These are phyloP conservation scores for Mortierella claussenii DNA, from an alignment of 192 early-diverging fungal species.

Conservation along the genomic window DNA sequence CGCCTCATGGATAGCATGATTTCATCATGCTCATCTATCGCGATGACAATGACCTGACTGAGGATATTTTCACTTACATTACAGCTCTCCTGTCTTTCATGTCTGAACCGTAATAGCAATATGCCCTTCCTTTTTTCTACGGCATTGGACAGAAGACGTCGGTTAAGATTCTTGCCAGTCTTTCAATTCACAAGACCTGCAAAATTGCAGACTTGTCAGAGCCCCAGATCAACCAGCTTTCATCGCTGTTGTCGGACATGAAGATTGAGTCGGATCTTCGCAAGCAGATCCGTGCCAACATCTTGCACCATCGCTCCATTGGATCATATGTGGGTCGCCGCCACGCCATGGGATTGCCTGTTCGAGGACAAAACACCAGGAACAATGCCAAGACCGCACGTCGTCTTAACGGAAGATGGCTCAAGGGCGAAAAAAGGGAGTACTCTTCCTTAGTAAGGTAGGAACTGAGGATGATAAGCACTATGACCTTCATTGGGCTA, in stretches of 20 bases:
- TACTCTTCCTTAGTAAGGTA: constrained; percentile 49
- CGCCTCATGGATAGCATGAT: too few relatives aligned
- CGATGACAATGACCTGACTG: too few relatives aligned
- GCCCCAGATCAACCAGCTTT: constrained; percentile 86
- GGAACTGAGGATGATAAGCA: not conserved
- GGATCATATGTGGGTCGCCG: constrained; percentile 84
- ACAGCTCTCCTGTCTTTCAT: too few relatives aligned
- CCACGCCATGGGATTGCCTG: constrained; percentile 88
- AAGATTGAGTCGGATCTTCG: constrained; percentile 84
- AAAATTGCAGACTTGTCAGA: constrained; percentile 91
- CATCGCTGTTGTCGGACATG: constrained; percentile 88
- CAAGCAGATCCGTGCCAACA: constrained; percentile 74
- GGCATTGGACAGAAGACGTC: constrained; percentile 88
- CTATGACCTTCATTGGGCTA: too few relatives aligned
- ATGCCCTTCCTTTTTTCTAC: constrained; percentile 74
- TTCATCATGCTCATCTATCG: too few relatives aligned
- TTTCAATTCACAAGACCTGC: constrained; percentile 88
- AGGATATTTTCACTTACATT: too few relatives aligned
- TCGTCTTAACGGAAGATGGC: constrained; percentile 79
- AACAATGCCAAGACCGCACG: constrained; percentile 91
- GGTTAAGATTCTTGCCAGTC: constrained; percentile 77
- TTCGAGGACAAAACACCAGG: constrained; percentile 87
- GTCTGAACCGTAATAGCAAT: constrained; percentile 14
- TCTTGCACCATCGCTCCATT: constrained; percentile 77
- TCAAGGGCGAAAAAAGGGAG: constrained; percentile 53